A percentile compares a stretch with the other conserved stretches of the same genome.
Evolutionary conservation across 176 grass and related monocot genomes (phyloP).

Genomic region (Zea mays): DNA sequence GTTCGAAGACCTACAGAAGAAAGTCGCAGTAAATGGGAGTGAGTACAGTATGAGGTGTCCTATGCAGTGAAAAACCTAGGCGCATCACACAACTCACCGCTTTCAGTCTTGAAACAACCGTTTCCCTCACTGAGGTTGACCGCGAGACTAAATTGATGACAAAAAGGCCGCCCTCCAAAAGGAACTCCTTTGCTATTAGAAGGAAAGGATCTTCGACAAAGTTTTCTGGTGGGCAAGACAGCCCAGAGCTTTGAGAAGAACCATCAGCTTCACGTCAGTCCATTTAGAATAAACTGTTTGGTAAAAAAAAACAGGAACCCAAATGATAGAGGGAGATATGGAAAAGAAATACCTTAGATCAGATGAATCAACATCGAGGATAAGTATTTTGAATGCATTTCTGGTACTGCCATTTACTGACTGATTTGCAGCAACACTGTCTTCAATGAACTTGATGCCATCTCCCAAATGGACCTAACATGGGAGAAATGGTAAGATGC

Average conservation of each 20-base stretch:
- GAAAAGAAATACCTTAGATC: conserved; percentile 69
- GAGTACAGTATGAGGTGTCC: neutral
- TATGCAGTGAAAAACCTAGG: neutral
- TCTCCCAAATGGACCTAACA: conserved; percentile 79
- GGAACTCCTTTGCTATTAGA: conserved; percentile 53
- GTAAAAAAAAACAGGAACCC: neutral
- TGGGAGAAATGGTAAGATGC: neutral
- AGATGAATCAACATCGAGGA: conserved; percentile 95
- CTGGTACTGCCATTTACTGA: conserved; percentile 40
- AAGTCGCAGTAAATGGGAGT: neutral
- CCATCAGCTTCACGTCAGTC: conserved; percentile 14
- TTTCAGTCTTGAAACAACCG: conserved; percentile 63
- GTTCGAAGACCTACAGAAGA: conserved; percentile 62
- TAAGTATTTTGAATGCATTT: conserved; percentile 60
- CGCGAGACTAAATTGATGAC: conserved; percentile 83
- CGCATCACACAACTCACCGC: conserved; percentile 41
- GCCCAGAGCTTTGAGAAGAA: conserved; percentile 62
- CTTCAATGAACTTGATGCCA: conserved; percentile 71
- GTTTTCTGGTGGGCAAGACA: conserved; percentile 70
- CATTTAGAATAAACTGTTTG: conserved; percentile 21
- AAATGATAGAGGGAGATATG: neutral
- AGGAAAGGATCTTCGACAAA: conserved; percentile 94
- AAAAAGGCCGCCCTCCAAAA: conserved; percentile 70
- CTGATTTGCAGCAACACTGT: conserved; percentile 39
- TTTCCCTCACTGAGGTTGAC: conserved; percentile 62